A percentile compares a stretch with the other conserved stretches of the same genome.
These are phyloP conservation scores for Phytophthora multivora DNA, from an alignment of 352 stramenopile genomes.

Conservation along the genomic window DNA sequence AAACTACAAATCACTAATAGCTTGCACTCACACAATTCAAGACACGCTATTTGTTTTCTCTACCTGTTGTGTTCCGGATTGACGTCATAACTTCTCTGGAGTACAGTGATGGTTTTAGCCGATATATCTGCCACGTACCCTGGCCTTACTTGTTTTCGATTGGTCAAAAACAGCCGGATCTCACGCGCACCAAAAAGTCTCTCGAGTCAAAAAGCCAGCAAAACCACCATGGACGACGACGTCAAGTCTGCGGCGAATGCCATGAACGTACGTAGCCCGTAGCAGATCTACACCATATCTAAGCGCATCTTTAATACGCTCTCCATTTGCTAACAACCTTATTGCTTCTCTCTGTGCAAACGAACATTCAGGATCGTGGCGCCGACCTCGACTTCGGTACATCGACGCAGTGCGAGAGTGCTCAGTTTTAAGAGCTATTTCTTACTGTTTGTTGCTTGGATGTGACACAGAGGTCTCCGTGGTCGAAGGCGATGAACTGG, in stretches of 20 bases:
- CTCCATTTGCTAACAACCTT: not conserved
- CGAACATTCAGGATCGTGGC: conserved; percentile 55
- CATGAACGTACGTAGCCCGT: conserved; percentile 50
- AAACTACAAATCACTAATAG: conserved; percentile 54
- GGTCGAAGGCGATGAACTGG: conserved; percentile 68
- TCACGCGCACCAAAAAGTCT: conserved; percentile 7
- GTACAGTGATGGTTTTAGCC: no score
- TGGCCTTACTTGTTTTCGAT: conserved; percentile 11
- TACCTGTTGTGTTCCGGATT: not conserved
- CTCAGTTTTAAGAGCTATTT: not conserved
- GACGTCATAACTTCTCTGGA: not conserved
- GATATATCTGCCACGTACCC: conserved; percentile 12
- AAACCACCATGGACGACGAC: conserved; percentile 47
- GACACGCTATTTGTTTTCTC: conserved; percentile 32
- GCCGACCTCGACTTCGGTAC: conserved; percentile 77
- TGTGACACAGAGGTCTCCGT: conserved; percentile 71
- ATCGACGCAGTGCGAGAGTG: not conserved
- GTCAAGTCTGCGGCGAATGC: conserved; percentile 55
- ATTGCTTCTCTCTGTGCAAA: conserved; percentile 13
- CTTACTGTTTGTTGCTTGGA: conserved; percentile 4
- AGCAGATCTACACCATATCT: not conserved
- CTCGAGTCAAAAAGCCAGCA: conserved; percentile 20
- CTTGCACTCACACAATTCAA: conserved; percentile 37
- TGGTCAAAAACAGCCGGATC: conserved; percentile 28
- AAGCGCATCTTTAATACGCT: not conserved